Conservation (phyloP, 2,329 filamentous ascomycete genomes). For the Knufia petricola region DNA sequence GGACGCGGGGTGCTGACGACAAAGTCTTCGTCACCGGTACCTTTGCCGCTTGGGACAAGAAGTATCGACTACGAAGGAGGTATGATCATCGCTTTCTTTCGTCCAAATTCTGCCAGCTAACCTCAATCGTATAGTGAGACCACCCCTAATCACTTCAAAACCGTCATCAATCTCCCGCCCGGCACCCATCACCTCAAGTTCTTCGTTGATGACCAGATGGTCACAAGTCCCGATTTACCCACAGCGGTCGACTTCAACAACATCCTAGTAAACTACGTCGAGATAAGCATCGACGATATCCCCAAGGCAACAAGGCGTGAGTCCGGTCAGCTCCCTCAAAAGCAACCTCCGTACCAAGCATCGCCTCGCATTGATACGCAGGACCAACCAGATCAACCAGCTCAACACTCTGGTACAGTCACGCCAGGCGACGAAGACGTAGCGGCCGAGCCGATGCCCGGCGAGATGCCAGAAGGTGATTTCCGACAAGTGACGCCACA, state of each 20-base stretch:
- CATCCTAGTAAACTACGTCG: slow-evolving; percentile 96
- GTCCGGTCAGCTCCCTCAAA: slow-evolving; percentile 27
- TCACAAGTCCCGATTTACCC: slow-evolving; percentile 73
- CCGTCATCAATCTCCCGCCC: slow-evolving; percentile 72
- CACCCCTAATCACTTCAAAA: slow-evolving; percentile 54
- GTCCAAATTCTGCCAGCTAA: slow-evolving; percentile 23
- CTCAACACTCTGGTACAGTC: slow-evolving; percentile 18
- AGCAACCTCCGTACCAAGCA: slow-evolving; percentile 22
- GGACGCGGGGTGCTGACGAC: slow-evolving; percentile 72
- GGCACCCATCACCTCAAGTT: slow-evolving; percentile 97
- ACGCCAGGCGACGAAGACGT: slow-evolving; percentile 32
- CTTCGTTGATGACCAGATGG: slow-evolving; percentile 88
- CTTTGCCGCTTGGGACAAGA: slow-evolving; percentile 94
- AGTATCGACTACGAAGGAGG: slow-evolving; percentile 78
- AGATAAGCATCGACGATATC: slow-evolving; percentile 70
- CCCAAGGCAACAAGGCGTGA: slow-evolving; percentile 26
- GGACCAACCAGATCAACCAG: slow-evolving; percentile 20
- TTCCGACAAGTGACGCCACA: slow-evolving; percentile 70
- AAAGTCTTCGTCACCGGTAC: slow-evolving; percentile 91
- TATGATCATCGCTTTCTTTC: slow-evolving; percentile 42
- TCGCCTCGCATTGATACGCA: slow-evolving; percentile 19
- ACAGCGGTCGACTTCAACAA: slow-evolving; percentile 97
- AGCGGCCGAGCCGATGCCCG: slow-evolving; percentile 33
- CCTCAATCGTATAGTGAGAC: slow-evolving; percentile 27
- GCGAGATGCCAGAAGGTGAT: slow-evolving; percentile 45